Conservation (phyloP, 1,139 yeast species). For the Lodderomyces metapsilosis region DNA sequence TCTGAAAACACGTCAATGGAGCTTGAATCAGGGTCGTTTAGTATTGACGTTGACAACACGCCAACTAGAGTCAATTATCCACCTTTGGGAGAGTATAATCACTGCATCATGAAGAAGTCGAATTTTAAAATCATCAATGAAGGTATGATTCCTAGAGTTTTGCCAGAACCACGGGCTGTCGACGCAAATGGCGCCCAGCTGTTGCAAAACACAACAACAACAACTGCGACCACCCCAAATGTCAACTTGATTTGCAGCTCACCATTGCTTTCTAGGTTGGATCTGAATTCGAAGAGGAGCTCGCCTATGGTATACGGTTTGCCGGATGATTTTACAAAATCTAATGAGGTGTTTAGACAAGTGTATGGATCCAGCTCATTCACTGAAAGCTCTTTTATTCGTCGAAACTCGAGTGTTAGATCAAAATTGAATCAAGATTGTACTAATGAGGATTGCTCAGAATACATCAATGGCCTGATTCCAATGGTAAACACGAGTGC, state of each 20-base stretch:
- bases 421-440: not conserved
- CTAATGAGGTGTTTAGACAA: not conserved
- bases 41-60: slow-evolving; percentile 3
- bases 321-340: not conserved
- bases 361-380: not conserved
- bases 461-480: not conserved
- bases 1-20: slow-evolving; percentile 4
- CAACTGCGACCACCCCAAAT: not conserved
- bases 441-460: not conserved
- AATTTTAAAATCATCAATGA: slow-evolving; percentile 5
- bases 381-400: not conserved
- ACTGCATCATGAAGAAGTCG: not conserved
- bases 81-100: not conserved
- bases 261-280: not conserved
- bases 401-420: not conserved
- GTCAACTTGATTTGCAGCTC: not conserved
- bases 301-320: slow-evolving; percentile 1
- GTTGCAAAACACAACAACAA: not conserved
- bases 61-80: slow-evolving; percentile 5
- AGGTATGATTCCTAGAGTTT: slow-evolving; percentile 3
- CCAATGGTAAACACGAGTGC: not conserved
- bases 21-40: slow-evolving; percentile 1
- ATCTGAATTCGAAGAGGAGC: not conserved
- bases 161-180: not conserved
- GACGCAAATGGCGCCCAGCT: not conserved